phyloP scores from a whole-genome alignment of 1,284 basidiomycete genomes.

The Kwoniella shivajii region DNA sequence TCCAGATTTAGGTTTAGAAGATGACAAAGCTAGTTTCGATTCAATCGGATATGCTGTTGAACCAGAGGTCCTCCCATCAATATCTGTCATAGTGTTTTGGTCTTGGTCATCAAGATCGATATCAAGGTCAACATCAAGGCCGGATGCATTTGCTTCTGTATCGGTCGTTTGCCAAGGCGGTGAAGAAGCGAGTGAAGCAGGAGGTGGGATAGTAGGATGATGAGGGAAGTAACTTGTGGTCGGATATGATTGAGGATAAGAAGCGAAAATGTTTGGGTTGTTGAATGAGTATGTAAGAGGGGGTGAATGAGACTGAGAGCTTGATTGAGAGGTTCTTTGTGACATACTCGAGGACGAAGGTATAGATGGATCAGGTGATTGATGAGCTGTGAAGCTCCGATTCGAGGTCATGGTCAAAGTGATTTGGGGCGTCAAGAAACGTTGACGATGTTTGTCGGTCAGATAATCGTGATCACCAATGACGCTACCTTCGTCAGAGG shows the following conservation, averaged over 20 bases:
- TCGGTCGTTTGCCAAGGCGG: conserved; percentile 20
- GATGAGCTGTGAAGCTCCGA: not conserved
- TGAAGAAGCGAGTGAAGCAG: not conserved
- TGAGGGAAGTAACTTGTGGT: conserved; percentile 1
- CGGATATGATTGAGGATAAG: conserved; percentile 59
- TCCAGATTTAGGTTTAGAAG: too few relatives aligned
- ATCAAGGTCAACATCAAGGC: conserved; percentile 6
- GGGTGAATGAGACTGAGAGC: conserved; percentile 56
- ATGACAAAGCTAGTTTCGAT: not conserved
- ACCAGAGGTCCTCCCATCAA: not conserved
- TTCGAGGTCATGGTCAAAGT: conserved; percentile 3
- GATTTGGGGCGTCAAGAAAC: not conserved
- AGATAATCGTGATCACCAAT: not conserved
- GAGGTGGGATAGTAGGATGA: not conserved
- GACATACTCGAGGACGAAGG: conserved; percentile 2
- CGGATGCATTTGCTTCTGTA: conserved; percentile 10
- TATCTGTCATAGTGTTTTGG: not conserved
- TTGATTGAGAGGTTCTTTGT: conserved; percentile 54
- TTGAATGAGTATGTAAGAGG: conserved; percentile 53
- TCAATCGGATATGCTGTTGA: not conserved
- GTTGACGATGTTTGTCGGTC: not conserved
- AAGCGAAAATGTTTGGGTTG: conserved; percentile 56
- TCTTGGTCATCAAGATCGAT: conserved; percentile 7
- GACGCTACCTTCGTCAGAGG: conserved; percentile 13
- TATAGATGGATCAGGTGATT: not conserved